phyloP scores from a whole-genome alignment of 805 yeast genomes.

The Teunomyces tritomae region DNA sequence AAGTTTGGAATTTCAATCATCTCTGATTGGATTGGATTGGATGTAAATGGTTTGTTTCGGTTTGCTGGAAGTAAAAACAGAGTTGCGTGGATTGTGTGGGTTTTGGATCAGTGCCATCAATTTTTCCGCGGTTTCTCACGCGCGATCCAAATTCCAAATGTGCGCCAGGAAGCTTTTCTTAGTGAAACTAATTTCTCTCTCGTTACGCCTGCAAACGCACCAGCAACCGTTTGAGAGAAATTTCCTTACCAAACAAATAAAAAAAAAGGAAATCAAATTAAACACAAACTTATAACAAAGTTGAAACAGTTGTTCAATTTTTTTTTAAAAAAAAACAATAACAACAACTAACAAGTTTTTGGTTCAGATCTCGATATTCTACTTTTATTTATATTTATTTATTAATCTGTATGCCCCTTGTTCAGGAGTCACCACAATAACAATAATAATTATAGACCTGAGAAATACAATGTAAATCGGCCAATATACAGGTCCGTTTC shows the following conservation, averaged over 20 bases:
- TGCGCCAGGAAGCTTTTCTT: background rate
- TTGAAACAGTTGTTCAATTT: no score
- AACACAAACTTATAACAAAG: no score
- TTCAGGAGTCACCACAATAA: background rate
- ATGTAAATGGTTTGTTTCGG: background rate
- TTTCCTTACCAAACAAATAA: no score
- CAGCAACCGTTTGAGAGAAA: no score
- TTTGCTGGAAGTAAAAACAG: background rate
- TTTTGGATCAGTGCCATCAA: slow-evolving; percentile 4
- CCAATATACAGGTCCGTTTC: no score
- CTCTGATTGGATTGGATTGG: background rate
- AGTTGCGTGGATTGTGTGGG: background rate
- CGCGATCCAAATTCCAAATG: background rate
- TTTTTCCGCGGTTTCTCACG: background rate
- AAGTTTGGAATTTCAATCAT: slow-evolving; percentile 48
- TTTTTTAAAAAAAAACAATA: no score
- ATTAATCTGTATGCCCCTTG: background rate
- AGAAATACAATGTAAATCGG: no score
- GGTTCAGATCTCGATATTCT: no score
- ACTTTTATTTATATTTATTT: no score
- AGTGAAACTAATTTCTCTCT: background rate
- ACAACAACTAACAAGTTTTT: no score
- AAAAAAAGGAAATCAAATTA: no score
- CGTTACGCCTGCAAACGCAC: background rate
- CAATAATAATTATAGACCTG: no score